Evolutionary conservation across 202 grass and related monocot species (phyloP).

Genomic region (Panicum virgatum): DNA sequence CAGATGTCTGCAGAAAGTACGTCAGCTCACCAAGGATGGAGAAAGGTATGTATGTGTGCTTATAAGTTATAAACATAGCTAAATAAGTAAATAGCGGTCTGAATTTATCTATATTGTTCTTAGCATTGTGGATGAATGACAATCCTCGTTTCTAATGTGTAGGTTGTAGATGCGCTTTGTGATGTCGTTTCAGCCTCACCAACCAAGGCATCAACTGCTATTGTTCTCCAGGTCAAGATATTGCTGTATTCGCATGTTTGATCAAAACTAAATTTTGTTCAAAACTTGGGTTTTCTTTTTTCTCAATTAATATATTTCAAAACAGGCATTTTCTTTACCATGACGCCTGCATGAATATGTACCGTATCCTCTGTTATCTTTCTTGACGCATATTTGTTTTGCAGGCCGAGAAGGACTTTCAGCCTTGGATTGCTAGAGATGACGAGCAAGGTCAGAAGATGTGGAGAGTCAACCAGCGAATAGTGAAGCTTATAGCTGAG

Average conservation of each 20-base stretch:
- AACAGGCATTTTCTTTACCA: not conserved
- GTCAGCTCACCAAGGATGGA: constrained; percentile 98
- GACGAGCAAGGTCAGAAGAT: constrained; percentile 92
- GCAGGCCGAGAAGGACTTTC: constrained; percentile 93
- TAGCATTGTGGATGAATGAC: constrained; percentile 28
- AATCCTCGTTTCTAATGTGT: constrained; percentile 13
- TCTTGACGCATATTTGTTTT: constrained; percentile 50
- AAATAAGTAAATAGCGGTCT: not conserved
- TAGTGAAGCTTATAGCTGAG: constrained; percentile 93
- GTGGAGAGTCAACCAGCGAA: constrained; percentile 97
- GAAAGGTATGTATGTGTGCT: constrained; percentile 58
- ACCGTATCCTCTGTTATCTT: constrained; percentile 53
- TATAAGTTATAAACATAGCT: constrained; percentile 16
- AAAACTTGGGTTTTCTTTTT: not conserved
- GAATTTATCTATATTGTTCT: constrained; percentile 1
- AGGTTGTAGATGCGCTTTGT: constrained; percentile 99
- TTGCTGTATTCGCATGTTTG: constrained; percentile 34
- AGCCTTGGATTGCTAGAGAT: constrained; percentile 96
- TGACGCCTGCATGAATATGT: constrained; percentile 7
- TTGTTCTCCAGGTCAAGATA: constrained; percentile 88
- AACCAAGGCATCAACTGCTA: constrained; percentile 85
- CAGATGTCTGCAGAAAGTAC: constrained; percentile 99
- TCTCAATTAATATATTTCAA: constrained; percentile 16
- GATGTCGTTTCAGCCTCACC: constrained; percentile 98
- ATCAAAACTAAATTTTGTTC: constrained; percentile 11